Evolutionary conservation across 2,329 filamentous ascomycete genomes (phyloP), one percentile per base, ranked within the genome.

Genomic region (Claviceps digitariae): DNA sequence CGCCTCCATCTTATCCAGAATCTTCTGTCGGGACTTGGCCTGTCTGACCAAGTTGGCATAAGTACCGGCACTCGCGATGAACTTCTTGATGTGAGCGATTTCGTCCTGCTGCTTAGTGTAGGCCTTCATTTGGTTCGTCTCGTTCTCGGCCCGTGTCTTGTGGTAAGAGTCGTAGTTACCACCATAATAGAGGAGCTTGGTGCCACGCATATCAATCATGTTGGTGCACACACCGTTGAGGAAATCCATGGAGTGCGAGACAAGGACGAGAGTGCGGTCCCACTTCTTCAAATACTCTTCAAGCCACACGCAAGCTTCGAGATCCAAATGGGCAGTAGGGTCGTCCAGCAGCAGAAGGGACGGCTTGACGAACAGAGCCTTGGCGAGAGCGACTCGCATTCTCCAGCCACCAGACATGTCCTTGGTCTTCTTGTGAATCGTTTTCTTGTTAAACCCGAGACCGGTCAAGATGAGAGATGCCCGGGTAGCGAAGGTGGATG

Each of bases 321-420:
- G 81, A 78, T 98, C 93, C 82, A 98, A 87, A 82, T 98, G 93
- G 66, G 93, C 93, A 60, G 93, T 98, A 45, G 93, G 93, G 76
- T 98, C 93, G 69, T 98, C 93, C 64, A 98, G 90, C 60, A 98
- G 81, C 50, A 98, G 83, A 54, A 98, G 79, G 20, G 90, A 93
- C 38, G 94, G 93, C 81, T 94, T 95, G 74, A 98, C 91, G 77
- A 98, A 98, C 52, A 98, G 84, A 54, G 93, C 93, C 79, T 97
- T 96, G 68, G 81, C 93, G 57, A 98, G 84, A 54, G 93, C 93
- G 55, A 98, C 93, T 81, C 94, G 89, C 93, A 98, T 98, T 78
- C 91, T 84, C 93, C 93, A 98, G 64, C 93, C 93, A 88, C 93
- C 93, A 60, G 93, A 98, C 94, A 98, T 98, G 71, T 98, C 94